phyloP scores from a whole-genome alignment of 78 protist genomes.

The Protostelium mycophagum region DNA sequence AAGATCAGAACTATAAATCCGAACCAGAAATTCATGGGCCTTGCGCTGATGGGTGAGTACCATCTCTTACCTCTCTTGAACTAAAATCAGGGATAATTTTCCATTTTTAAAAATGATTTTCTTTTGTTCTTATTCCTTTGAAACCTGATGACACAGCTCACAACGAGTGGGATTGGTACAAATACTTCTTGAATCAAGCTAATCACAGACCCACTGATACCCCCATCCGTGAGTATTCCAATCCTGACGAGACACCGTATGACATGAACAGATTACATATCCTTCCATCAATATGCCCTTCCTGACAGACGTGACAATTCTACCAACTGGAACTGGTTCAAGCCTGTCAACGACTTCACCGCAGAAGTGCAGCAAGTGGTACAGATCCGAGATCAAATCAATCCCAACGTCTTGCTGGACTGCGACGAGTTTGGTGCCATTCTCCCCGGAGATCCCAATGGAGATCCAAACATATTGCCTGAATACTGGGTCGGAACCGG shows the following conservation, averaged over 20 bases:
- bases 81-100: too few relatives aligned
- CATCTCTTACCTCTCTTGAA: too few relatives aligned
- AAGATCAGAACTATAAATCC: not conserved
- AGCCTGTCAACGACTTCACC: not conserved
- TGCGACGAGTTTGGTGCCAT: not conserved
- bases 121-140: too few relatives aligned
- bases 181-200: not conserved
- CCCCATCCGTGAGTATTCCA: not conserved
- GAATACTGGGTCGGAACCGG: not conserved
- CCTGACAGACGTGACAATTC: not conserved
- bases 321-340: not conserved
- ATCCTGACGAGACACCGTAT: not conserved
- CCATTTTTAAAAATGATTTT: too few relatives aligned
- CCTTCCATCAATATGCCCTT: not conserved
- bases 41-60: not conserved
- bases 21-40: not conserved
- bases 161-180: not conserved
- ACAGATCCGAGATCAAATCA: not conserved
- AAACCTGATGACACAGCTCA: too few relatives aligned
- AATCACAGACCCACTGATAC: not conserved
- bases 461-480: not conserved
- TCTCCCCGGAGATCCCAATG: not conserved
- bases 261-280: not conserved
- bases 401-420: not conserved
- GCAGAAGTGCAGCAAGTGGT: not conserved